Evolutionary conservation across 2,329 filamentous ascomycete genomes (phyloP).

Genomic region (Fusarium praegraminearum): DNA sequence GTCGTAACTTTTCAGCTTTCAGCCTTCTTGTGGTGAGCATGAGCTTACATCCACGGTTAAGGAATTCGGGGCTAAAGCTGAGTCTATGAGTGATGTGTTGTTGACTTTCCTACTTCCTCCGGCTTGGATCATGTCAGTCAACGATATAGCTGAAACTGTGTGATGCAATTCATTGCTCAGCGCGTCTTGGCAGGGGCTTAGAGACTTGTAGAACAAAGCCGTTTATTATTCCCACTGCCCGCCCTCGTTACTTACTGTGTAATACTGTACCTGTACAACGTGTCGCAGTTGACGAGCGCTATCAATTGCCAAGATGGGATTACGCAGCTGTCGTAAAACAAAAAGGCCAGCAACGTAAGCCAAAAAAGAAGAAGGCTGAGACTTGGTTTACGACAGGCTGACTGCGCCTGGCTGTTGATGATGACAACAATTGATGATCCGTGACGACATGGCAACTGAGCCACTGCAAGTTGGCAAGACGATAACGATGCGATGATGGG

Average conservation of each 20-base stretch:
- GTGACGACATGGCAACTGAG: conserved; percentile 35
- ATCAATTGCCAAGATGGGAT: conserved; percentile 22
- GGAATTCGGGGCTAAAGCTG: conserved; percentile 8
- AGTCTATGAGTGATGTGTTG: conserved; percentile 3
- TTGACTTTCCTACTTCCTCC: conserved; percentile 7
- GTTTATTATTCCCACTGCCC: conserved; percentile 12
- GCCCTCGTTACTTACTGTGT: background rate
- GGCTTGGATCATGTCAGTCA: background rate
- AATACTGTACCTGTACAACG: conserved; percentile 9
- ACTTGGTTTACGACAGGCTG: conserved; percentile 7
- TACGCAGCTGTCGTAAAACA: conserved; percentile 5
- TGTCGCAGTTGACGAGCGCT: background rate
- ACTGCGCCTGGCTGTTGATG: conserved; percentile 33
- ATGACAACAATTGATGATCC: conserved; percentile 35
- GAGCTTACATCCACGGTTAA: background rate
- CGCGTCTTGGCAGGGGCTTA: conserved; percentile 44
- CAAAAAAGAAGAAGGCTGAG: conserved; percentile 4
- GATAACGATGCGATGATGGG: background rate
- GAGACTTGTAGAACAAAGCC: conserved; percentile 8
- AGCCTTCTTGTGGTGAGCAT: conserved; percentile 1
- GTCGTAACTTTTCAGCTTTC: conserved; percentile 10
- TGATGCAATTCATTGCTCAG: conserved; percentile 37
- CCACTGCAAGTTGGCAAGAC: conserved; percentile 27
- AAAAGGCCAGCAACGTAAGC: conserved; percentile 10
- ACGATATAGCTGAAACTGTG: conserved; percentile 36